Evolutionary conservation across 2,329 filamentous ascomycete genomes (phyloP).

Genomic region (Remersonia thermophila): DNA sequence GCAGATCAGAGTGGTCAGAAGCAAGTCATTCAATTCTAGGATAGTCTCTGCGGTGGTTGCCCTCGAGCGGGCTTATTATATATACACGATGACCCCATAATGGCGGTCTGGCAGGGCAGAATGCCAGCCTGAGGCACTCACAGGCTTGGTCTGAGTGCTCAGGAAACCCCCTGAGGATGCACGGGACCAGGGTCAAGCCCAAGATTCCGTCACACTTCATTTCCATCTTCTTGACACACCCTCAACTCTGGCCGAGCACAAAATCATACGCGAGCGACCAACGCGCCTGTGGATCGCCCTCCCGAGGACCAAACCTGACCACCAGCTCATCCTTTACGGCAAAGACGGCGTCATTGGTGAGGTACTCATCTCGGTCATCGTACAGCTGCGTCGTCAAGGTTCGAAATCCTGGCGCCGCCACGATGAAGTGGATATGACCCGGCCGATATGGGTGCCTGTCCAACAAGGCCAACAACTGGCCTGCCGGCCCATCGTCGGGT

Average conservation of each 20-base stretch:
- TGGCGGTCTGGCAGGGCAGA: too few species aligned
- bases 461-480: slow-evolving; percentile 22
- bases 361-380: slow-evolving; percentile 45
- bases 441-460: slow-evolving; percentile 25
- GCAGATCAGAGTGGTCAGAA: too few species aligned
- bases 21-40: too few species aligned
- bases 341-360: slow-evolving; percentile 32
- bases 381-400: slow-evolving; percentile 61
- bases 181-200: too few species aligned
- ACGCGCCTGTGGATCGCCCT: slow-evolving; percentile 20
- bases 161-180: too few species aligned
- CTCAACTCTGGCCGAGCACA: slow-evolving; percentile 21
- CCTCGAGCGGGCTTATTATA: too few species aligned
- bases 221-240: too few species aligned
- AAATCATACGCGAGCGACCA: slow-evolving; percentile 25
- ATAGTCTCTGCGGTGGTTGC: too few species aligned
- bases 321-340: slow-evolving; percentile 29
- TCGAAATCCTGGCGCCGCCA: slow-evolving; percentile 42
- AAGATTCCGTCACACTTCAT: too few species aligned
- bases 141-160: too few species aligned
- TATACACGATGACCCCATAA: too few species aligned
- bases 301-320: slow-evolving; percentile 22
- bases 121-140: too few species aligned
- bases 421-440: slow-evolving; percentile 28
- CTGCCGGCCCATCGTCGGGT: slow-evolving; percentile 25